phyloP scores from a whole-genome alignment of 1,139 yeast species.

The Yamadazyma dendronema region DNA sequence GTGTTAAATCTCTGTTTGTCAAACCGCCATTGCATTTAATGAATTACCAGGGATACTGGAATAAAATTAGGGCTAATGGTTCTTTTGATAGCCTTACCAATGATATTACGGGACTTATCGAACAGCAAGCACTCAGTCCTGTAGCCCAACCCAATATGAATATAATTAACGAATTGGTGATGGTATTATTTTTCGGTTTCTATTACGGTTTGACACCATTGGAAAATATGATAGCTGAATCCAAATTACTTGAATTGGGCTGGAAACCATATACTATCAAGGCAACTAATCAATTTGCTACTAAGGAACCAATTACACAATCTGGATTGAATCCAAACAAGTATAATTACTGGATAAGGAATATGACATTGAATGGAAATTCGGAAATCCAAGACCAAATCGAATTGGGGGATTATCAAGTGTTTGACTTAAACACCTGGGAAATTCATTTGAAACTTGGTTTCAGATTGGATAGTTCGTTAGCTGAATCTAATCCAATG shows the following conservation, averaged over 20 bases:
- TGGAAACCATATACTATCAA: slow-evolving; percentile 41
- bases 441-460: slow-evolving; percentile 41
- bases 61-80: slow-evolving; percentile 43
- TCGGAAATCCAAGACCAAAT: slow-evolving; percentile 7
- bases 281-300: slow-evolving; percentile 7
- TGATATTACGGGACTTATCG: slow-evolving; percentile 28
- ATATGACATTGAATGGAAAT: slow-evolving; percentile 24
- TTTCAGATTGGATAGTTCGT: slow-evolving; percentile 19
- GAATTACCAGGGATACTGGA: slow-evolving; percentile 47
- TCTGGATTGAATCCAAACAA: slow-evolving; percentile 15
- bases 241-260: slow-evolving; percentile 38
- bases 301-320: slow-evolving; percentile 6
- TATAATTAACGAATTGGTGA: slow-evolving; percentile 35
- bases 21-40: slow-evolving; percentile 38
- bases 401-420: slow-evolving; percentile 44
- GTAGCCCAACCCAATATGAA: slow-evolving; percentile 6
- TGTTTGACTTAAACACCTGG: slow-evolving; percentile 45
- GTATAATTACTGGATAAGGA: slow-evolving; percentile 39
- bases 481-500: slow-evolving; percentile 11
- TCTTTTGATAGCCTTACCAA: slow-evolving; percentile 34
- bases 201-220: slow-evolving; percentile 55
- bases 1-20: slow-evolving; percentile 8
- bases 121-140: slow-evolving; percentile 7
- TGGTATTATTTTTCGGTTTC: slow-evolving; percentile 58
- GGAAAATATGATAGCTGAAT: slow-evolving; percentile 48